Conservation (phyloP, 2,329 filamentous ascomycete species). For the Aureobasidium sp. region DNA sequence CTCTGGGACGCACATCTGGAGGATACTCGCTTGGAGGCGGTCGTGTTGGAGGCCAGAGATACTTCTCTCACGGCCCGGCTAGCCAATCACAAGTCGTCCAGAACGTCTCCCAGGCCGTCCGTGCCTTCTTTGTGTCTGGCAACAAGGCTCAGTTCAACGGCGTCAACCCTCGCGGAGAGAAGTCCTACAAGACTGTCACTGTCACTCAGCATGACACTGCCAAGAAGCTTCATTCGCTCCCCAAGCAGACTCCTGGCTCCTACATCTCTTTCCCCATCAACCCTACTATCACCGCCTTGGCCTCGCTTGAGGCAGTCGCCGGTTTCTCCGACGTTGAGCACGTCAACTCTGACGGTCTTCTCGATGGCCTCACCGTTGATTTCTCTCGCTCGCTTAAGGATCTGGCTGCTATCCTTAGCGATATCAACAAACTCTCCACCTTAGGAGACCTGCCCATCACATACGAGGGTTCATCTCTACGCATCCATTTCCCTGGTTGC, state of each 20-base stretch:
- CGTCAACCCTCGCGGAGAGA: conserved; percentile 61
- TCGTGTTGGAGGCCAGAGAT: conserved; percentile 62
- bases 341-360: conserved; percentile 72
- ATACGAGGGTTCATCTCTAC: conserved; percentile 60
- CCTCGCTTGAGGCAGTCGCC: conserved; percentile 56
- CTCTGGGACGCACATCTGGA: conserved; percentile 73
- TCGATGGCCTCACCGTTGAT: conserved; percentile 78
- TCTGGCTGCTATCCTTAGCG: conserved; percentile 67
- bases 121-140: conserved; percentile 86
- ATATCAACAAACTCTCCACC: conserved; percentile 66
- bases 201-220: conserved; percentile 64
- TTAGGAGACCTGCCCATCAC: conserved; percentile 79
- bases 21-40: conserved; percentile 71
- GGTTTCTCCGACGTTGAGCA: conserved; percentile 33
- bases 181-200: conserved; percentile 71
- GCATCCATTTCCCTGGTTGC: conserved; percentile 85
- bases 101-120: conserved; percentile 88
- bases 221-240: conserved; percentile 54
- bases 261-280: conserved; percentile 82
- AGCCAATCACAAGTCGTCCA: conserved; percentile 84
- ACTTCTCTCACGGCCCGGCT: conserved; percentile 83
- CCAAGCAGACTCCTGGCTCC: conserved; percentile 58
- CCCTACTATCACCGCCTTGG: conserved; percentile 83
- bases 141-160: conserved; percentile 85
- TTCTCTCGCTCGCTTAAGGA: conserved; percentile 83